A percentile compares a stretch with the other conserved stretches of the same genome.
Evolutionary conservation across 148 eudicot species (phyloP).

Genomic region (Arbutus unedo): DNA sequence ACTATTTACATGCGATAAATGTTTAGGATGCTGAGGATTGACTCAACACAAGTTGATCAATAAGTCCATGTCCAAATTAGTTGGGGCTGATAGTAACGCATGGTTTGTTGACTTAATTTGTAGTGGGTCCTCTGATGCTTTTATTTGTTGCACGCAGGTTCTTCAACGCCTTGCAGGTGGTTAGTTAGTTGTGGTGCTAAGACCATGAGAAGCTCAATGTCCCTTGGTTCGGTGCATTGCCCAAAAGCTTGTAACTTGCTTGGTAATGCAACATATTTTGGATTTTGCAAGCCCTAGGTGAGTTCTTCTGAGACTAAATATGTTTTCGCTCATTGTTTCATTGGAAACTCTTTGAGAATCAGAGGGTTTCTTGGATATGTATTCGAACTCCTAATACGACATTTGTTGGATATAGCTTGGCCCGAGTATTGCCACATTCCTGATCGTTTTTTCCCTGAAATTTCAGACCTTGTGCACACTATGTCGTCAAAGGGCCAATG

Average conservation of each 20-base stretch:
- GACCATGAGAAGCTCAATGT: constrained; percentile 85
- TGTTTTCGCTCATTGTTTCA: neutral
- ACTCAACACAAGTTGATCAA: no score
- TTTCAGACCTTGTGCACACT: constrained; percentile 64
- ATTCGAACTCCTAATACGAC: neutral
- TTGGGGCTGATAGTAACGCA: constrained; percentile 23
- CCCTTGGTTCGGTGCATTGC: constrained; percentile 88
- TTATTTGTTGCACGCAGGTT: constrained; percentile 46
- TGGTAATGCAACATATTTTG: constrained; percentile 84
- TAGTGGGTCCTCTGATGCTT: constrained; percentile 24
- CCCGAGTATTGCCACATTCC: neutral
- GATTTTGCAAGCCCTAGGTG: constrained; percentile 86
- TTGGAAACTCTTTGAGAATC: neutral
- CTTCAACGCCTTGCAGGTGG: constrained; percentile 82
- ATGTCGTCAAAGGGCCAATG: constrained; percentile 79
- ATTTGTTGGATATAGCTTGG: neutral
- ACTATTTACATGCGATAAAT: no score
- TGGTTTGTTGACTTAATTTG: constrained; percentile 8
- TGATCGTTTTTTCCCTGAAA: neutral
- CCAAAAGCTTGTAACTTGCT: constrained; percentile 83
- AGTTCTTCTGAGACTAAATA: constrained; percentile 33
- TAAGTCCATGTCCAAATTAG: no score
- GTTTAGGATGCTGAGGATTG: no score
- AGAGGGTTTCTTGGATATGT: neutral
- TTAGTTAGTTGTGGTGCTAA: constrained; percentile 65